Evolutionary conservation across 2,329 filamentous ascomycete genomes (phyloP).

Genomic region (Dactylellina cionopaga): DNA sequence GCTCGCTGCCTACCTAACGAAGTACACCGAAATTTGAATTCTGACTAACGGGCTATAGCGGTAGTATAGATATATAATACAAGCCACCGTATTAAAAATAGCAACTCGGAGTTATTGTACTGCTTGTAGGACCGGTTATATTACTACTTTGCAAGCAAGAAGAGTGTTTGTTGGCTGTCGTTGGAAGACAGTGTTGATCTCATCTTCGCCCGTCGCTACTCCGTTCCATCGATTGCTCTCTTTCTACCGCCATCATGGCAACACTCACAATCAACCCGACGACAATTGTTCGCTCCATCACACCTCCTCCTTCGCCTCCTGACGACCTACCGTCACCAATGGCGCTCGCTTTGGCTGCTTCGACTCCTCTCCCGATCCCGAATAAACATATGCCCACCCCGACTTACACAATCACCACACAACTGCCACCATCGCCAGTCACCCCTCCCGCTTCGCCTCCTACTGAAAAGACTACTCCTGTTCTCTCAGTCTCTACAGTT

Average conservation of each 20-base stretch:
- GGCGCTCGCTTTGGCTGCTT: slow-evolving; percentile 53
- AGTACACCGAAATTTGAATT: no score
- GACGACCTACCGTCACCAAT: slow-evolving; percentile 53
- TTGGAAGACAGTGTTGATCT: no score
- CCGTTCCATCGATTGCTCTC: slow-evolving; percentile 51
- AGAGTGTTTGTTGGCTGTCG: no score
- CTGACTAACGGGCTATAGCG: no score
- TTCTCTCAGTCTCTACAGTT: slow-evolving; percentile 72
- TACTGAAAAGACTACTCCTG: slow-evolving; percentile 59
- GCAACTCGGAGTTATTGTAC: no score
- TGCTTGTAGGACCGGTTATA: no score
- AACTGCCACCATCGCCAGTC: slow-evolving; percentile 61
- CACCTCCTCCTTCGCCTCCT: slow-evolving; percentile 57
- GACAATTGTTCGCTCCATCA: slow-evolving; percentile 60
- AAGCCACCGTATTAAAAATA: no score
- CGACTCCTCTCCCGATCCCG: slow-evolving; percentile 56
- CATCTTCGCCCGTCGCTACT: slow-evolving; percentile 49
- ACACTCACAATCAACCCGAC: slow-evolving; percentile 46
- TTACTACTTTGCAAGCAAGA: no score
- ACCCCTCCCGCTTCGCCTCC: slow-evolving; percentile 75
- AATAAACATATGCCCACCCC: slow-evolving; percentile 58
- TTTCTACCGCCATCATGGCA: slow-evolving; percentile 52
- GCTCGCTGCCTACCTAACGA: no score
- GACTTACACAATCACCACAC: slow-evolving; percentile 54
- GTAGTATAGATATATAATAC: no score